Conservation (phyloP, 2,329 filamentous ascomycete genomes). For the Trichoderma atroviride region DNA sequence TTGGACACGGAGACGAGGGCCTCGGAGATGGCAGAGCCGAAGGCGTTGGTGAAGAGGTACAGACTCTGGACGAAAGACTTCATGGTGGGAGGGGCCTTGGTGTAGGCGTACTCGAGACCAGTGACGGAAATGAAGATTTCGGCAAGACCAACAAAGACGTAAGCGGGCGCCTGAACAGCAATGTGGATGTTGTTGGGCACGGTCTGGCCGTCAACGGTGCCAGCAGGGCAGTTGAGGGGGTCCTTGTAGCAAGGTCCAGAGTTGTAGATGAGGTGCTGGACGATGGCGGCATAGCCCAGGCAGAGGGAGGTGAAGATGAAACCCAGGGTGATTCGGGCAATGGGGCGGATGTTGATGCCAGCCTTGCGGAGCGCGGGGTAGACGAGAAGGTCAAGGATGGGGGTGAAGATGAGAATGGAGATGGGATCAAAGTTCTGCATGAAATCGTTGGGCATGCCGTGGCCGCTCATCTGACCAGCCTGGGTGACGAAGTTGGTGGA, state of each 20-base stretch:
- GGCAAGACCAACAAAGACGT: constrained; percentile 59
- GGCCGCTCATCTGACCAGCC: constrained; percentile 57
- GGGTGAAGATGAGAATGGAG: constrained; percentile 67
- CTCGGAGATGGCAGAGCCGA: constrained; percentile 62
- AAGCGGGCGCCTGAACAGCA: constrained; percentile 56
- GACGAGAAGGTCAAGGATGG: constrained; percentile 61
- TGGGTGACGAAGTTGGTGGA: constrained; percentile 69
- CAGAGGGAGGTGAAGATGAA: constrained; percentile 58
- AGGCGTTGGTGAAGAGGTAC: constrained; percentile 63
- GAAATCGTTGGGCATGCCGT: constrained; percentile 71
- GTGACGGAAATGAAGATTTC: constrained; percentile 70
- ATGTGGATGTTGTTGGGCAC: constrained; percentile 54
- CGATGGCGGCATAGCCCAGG: constrained; percentile 61
- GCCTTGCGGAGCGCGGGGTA: constrained; percentile 63
- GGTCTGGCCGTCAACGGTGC: constrained; percentile 37
- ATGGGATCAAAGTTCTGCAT: constrained; percentile 71
- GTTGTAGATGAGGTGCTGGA: constrained; percentile 63
- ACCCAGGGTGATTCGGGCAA: constrained; percentile 66
- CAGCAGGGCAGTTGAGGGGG: constrained; percentile 44
- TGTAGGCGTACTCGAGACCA: constrained; percentile 72
- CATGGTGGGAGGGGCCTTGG: constrained; percentile 71
- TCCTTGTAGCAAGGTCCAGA: constrained; percentile 53
- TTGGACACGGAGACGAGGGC: constrained; percentile 61
- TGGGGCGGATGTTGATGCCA: constrained; percentile 64
- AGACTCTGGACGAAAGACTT: constrained; percentile 62